A percentile compares a stretch with the other conserved stretches of the same genome.
These are phyloP conservation scores for Plantago elongata DNA, from an alignment of 257 asterid species.

Conservation along the genomic window DNA sequence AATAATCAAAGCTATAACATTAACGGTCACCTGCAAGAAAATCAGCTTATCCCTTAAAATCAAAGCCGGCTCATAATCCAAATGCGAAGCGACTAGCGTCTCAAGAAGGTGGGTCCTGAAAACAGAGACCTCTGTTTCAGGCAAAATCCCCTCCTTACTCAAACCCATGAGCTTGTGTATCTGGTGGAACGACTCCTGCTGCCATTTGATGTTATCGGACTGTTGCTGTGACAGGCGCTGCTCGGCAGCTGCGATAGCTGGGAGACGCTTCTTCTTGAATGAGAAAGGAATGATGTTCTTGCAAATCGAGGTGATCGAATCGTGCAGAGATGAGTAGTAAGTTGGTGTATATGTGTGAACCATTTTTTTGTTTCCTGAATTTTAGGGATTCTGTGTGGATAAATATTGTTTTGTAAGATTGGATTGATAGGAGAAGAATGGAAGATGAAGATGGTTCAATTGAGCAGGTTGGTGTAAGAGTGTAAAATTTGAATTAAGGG, in stretches of 20 bases:
- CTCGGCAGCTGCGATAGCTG: conserved; percentile 93
- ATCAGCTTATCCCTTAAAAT: conserved; percentile 79
- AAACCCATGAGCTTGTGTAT: conserved; percentile 82
- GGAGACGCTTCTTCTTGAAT: conserved; percentile 73
- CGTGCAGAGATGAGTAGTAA: conserved; percentile 78
- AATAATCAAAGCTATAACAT: neutral
- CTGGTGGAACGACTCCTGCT: conserved; percentile 93
- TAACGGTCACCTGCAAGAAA: conserved; percentile 68
- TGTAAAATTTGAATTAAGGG: conserved; percentile 22
- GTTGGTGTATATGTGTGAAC: conserved; percentile 72
- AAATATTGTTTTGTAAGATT: neutral
- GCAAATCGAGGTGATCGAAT: conserved; percentile 84
- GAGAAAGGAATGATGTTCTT: conserved; percentile 77
- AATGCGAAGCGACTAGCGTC: conserved; percentile 51
- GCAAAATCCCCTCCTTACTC: conserved; percentile 68
- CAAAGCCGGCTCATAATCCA: conserved; percentile 63
- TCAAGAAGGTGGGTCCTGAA: conserved; percentile 72
- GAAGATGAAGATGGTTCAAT: neutral
- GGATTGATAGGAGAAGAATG: conserved; percentile 16
- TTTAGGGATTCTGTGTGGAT: conserved; percentile 1
- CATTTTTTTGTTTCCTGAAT: conserved; percentile 35
- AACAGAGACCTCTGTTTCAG: conserved; percentile 73
- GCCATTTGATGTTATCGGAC: conserved; percentile 89
- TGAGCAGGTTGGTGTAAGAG: too few species aligned
- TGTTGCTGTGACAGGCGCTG: conserved; percentile 75